Evolutionary conservation across 768 basidiomycete species (phyloP), one percentile per base, ranked within the genome.

Genomic region (Russula vinacea): DNA sequence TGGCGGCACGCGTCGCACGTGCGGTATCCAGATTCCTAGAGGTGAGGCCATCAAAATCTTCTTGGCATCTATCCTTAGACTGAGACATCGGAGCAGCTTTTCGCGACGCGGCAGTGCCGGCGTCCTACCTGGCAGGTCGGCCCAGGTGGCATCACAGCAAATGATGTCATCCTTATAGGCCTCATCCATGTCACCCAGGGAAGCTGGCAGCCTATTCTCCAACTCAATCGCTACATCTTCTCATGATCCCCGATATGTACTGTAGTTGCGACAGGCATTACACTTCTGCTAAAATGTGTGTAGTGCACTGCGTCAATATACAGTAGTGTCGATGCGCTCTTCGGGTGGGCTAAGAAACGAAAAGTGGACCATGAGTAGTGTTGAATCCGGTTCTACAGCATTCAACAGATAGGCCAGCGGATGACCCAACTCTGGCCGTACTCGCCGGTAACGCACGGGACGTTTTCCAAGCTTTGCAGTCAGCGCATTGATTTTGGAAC

Each of bases 121-220:
- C 42, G 42, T 26, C 58, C 17, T 3, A 17, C 17, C 35, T 65
- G 62, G 66, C 37, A 9, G 0, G 40, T 67, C n/a, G 66, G 63
- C 7, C 26, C 5, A 8, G 40, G 59, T 5, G 65, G 67, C 22
- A 66, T 67, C 47, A 57, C 32, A 22, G 59, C n/a, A 24, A 37
- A 57, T 33, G 35, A 66, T n/a, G 39, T 66, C 7, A 33, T 61
- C 11, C 39, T 67, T 1, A 49, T 67, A 19, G 67, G 67, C 14
- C 32, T 66, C 9, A 24, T 62, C 10, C 67, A 67, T 0, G 59
- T 67, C 54, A 61, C 64, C 1, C 64, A 61, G 33, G 64, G 64
- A 10, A 65, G 64, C 19, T 65, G 64, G 64, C 64, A 65, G 4
- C 64, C 64, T 16, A 65, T 65, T 5, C 64, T 65, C 9, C 64